phyloP scores from a whole-genome alignment of 2,329 filamentous ascomycete species.

The Diaporthe citriasiana region DNA sequence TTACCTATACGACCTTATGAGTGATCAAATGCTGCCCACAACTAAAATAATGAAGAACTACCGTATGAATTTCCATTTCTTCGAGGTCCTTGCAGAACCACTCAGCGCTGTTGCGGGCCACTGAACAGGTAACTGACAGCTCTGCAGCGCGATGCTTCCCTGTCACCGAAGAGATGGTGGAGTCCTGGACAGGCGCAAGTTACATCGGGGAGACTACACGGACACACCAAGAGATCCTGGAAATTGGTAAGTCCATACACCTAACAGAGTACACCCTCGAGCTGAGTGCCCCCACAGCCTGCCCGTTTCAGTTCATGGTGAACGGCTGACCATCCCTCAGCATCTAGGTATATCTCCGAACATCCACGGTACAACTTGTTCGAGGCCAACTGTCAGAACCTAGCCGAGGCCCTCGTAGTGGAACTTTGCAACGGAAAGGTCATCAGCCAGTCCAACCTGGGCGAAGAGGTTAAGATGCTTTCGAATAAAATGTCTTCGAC shows the following conservation, averaged over 20 bases:
- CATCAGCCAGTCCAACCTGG: constrained; percentile 51
- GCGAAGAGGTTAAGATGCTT: constrained; percentile 48
- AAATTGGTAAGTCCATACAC: constrained; percentile 45
- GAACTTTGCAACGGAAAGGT: constrained; percentile 50
- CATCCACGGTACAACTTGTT: constrained; percentile 51
- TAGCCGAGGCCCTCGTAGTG: constrained; percentile 50
- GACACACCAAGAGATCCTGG: constrained; percentile 49
- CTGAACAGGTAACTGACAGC: background rate
- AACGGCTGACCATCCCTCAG: constrained; percentile 42
- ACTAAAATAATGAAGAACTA: constrained; percentile 44
- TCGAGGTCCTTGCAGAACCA: background rate
- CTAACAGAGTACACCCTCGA: background rate
- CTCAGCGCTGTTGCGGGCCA: too few species aligned
- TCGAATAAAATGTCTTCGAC: constrained; percentile 49
- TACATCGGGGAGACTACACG: constrained; percentile 53
- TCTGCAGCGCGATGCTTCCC: constrained; percentile 47
- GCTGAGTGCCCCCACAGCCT: background rate
- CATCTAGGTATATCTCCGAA: constrained; percentile 47
- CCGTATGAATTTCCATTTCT: constrained; percentile 11
- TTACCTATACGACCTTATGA: constrained; percentile 38
- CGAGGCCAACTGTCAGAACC: constrained; percentile 51
- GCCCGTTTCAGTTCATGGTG: background rate
- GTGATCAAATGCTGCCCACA: constrained; percentile 39
- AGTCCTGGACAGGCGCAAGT: constrained; percentile 49
- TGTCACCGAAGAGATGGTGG: constrained; percentile 48